Conservation (phyloP, 2,329 filamentous ascomycete genomes). For the Ophiostoma piceae region DNA sequence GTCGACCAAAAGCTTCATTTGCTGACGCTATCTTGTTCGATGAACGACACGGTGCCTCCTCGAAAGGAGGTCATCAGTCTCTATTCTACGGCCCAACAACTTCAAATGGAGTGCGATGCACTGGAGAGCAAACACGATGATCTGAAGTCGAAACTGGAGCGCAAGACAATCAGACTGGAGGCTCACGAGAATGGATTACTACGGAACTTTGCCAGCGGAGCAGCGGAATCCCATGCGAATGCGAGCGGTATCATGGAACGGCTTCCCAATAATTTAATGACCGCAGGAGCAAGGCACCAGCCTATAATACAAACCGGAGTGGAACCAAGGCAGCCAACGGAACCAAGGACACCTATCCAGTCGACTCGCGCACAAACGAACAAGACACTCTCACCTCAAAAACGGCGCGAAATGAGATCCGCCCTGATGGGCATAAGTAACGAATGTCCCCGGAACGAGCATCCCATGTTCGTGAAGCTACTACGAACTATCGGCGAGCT, state of each 20-base stretch:
- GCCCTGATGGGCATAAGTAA: not conserved
- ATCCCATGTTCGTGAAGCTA: not conserved
- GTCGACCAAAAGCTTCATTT: not conserved
- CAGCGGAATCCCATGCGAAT: conserved; percentile 4
- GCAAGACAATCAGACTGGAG: not conserved
- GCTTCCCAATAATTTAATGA: not conserved
- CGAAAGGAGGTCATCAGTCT: not conserved
- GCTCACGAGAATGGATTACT: not conserved
- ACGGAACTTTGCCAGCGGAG: not conserved
- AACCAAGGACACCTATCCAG: not conserved
- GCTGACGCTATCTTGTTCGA: not conserved
- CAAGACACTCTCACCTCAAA: not conserved
- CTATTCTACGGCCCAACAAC: not conserved
- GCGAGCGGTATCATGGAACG: conserved; percentile 29
- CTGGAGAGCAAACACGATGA: conserved; percentile 36
- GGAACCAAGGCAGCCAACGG: not conserved
- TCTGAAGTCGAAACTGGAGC: conserved; percentile 26
- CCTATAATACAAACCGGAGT: not conserved
- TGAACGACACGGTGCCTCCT: not conserved
- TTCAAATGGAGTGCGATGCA: conserved; percentile 14
- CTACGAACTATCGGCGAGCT: not conserved
- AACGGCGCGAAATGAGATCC: not conserved
- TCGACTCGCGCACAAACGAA: not conserved
- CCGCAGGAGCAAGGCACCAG: not conserved
- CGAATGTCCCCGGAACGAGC: not conserved